Base-by-base conservation (phyloP, 2,329 filamentous ascomycete species). In the Albifimbria verrucaria region DNA sequence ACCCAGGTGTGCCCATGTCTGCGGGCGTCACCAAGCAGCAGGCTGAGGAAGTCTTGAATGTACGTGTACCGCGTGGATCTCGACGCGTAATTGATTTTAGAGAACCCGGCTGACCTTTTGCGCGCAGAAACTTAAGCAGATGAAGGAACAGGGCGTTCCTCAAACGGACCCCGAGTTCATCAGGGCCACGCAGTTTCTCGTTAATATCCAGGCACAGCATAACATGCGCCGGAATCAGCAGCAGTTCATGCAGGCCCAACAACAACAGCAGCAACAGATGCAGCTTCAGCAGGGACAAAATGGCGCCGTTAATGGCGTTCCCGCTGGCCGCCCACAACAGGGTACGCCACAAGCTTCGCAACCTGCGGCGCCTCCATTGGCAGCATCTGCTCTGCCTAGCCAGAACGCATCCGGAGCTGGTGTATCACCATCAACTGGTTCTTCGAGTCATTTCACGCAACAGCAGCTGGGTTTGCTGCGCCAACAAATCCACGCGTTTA, bases 401-500 rank as follows among this genome's bases (percentile, higher is more conserved):
- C 61, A 67, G 44, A 58, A 57, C 17, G 61, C 70, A 18, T 61
- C 68, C 20, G 61, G 73, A 18, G 56, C 65, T 22, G 68, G 69
- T 52, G 52, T 61, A 49, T 57, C 67, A 55, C 47, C 68, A 46
- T 59, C 63, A 55, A 59, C 61, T n/a, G 55, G 61, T 49, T 56
- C 61, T 48, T 60, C 72, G 21, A 79, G 80, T 49, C 85, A 85
- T 56, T 92, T 96, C 67, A 87, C 86, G 12, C 81, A 82, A 22
- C 89, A 94, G 52, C 94, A 99, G 68, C 76, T 96, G 45, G 79
- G 81, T 22, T 83, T 90, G 43, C 76, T 99, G 10, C 82, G 90
- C 55, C 87, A 89, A 59, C 94, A 99, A 68, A 96, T 97, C 49
- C 81, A 88, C 62, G 92, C 93, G 0, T 97, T 97, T 73, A 95